Evolutionary conservation across 2,329 filamentous ascomycete species (phyloP), one percentile per base, ranked within the genome.

Genomic region (Venturia effusa): DNA sequence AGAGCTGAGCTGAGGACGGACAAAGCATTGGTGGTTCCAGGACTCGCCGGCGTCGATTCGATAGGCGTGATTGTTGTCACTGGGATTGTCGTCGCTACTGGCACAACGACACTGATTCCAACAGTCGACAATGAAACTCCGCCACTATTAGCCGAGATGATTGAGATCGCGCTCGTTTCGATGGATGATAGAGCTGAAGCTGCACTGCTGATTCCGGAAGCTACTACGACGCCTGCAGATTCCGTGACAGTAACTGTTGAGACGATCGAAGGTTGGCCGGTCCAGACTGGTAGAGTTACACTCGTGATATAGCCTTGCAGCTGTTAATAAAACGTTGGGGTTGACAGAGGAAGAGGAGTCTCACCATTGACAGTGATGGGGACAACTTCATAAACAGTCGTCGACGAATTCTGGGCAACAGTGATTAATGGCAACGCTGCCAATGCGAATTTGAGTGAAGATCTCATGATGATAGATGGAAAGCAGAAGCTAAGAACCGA

Each of bases 221-320:
- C 15, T 45, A 30, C 40, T 17, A n/a, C 60, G 30, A 30, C 22
- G 19, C 22, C 34, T 24, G 61, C 34, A 15, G 61, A 24, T n/a
- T 54, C 48, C 6, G 61, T 40, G 22, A 63, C 22, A 15, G 61
- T 63, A 4, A 59, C 19, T 22, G 61, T 63, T 54, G 61, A 45
- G 27, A 39, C 61, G 30, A 57, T 57, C 1, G 45, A 34, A 15
- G 45, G 34, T n/a, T 63, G 61, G 41, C 61, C 61, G 32, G 61
- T 63, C 32, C 27, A 63, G n/a, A 48, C 48, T 63, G 61, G 61
- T 22, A 63, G 27, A 54, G 61, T 51, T 6, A 63, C 34, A 41
- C 32, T 57, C 11, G 61, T 63, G 30, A 37, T 63, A 32, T 59
- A 59, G 11, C 61, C 61, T 63, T 24, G 22, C 27, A 8, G n/a